Evolutionary conservation across 1,284 basidiomycete genomes (phyloP), one percentile per base, ranked within the genome.

Genomic region (Anthracocystis panici-leucophaei): DNA sequence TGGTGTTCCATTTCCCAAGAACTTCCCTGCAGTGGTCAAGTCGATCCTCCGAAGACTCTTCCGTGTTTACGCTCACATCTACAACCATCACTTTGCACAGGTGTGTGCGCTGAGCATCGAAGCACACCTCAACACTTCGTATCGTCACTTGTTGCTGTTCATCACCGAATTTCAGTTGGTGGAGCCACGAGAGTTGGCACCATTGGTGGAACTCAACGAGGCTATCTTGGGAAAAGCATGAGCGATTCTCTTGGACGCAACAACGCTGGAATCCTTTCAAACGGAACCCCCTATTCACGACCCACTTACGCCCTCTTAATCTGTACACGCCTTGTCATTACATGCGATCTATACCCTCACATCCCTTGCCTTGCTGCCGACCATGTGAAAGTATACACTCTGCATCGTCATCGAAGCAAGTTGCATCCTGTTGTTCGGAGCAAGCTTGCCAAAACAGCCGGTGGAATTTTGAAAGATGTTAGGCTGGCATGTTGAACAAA

Each of bases 1-100:
- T 75, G 96, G 95, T 55, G 91, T 95, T 6, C 91, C 94, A 1
- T 99, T 99, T 86, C 93, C 96, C 3, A 90, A 90, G 83, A 93
- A 91, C 82, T 99, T 99, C 87, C 90, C 91, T 48, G 91, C 93
- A 21, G 96, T 93, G 0, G 92, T 97, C 72, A 92, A 94, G 85
- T 94, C 93, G 16, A 95, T 99, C 66, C 90, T 95, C 63, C 90
- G 97, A 57, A 90, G 97, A 27, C 87, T 99, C 52, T 99, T 99
- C 89, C 90, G 97, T 16, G 93, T 99, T 45, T 99, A 99, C 84
- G 97, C 95, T 23, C 97, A 99, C 86, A 91, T 99, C 82, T 99
- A 99, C 88, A 97, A 96, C 88, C 95, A 95, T 81, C 97, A 99
- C 87, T 99, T 99, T 86, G 96, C 98, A 81, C 96, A 98, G 84